These are phyloP conservation scores for Aurifilum marmelostoma DNA, from an alignment of 2,329 filamentous ascomycete genomes.

Conservation along the genomic window DNA sequence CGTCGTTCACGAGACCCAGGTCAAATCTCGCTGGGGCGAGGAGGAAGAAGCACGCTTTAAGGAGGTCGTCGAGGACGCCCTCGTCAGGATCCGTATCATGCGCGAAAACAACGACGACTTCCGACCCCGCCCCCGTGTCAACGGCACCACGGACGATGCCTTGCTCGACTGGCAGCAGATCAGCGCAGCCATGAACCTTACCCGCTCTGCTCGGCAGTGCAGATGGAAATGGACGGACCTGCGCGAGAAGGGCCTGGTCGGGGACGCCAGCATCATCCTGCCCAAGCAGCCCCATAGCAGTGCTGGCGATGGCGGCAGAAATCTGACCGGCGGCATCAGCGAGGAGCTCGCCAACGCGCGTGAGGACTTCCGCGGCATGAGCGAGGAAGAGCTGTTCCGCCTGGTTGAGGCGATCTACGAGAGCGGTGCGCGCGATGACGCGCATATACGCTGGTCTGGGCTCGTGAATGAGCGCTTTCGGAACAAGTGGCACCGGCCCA, in stretches of 20 bases:
- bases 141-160: conserved; percentile 49
- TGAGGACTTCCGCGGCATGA: conserved; percentile 47
- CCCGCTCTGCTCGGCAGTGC: conserved; percentile 69
- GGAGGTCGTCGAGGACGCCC: conserved; percentile 55
- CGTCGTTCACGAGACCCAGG: conserved; percentile 57
- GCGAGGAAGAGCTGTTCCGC: conserved; percentile 47
- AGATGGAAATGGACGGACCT: conserved; percentile 66
- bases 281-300: conserved; percentile 29
- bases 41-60: conserved; percentile 61
- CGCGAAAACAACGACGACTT: conserved; percentile 37
- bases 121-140: conserved; percentile 29
- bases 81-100: conserved; percentile 50
- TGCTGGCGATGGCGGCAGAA: neutral
- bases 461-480: conserved; percentile 48
- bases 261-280: conserved; percentile 28
- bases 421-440: conserved; percentile 45
- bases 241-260: conserved; percentile 36
- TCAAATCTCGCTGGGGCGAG: conserved; percentile 60
- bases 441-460: conserved; percentile 54
- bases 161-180: conserved; percentile 69
- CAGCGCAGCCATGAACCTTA: conserved; percentile 63
- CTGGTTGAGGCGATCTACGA: conserved; percentile 49
- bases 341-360: conserved; percentile 50
- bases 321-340: conserved; percentile 39
- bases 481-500: conserved; percentile 42